These are phyloP conservation scores for Apophysomyces ossiformis DNA, from an alignment of 371 early-diverging fungal genomes.

Conservation along the genomic window DNA sequence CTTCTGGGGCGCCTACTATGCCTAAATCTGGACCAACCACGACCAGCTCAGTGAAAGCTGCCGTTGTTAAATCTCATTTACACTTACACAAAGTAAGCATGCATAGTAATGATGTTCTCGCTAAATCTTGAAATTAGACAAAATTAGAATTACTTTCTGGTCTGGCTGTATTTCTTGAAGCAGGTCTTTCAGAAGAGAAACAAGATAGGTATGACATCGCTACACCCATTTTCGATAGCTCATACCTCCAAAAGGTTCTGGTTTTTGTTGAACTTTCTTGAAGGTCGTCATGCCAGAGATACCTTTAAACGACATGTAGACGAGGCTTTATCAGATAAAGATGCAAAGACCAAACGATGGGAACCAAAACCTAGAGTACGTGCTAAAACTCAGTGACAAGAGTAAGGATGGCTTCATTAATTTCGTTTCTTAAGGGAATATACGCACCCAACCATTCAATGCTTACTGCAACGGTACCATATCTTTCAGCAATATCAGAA, in stretches of 20 bases:
- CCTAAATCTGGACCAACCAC: constrained; percentile 9
- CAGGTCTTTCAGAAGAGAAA: constrained; percentile 39
- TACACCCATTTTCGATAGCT: not conserved
- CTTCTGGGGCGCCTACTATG: constrained; percentile 6
- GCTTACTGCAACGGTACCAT: constrained; percentile 22
- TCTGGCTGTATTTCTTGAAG: constrained; percentile 45
- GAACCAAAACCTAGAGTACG: constrained; percentile 21
- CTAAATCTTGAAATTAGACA: constrained; percentile 14
- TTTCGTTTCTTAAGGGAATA: constrained; percentile 9
- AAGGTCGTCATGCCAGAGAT: constrained; percentile 47
- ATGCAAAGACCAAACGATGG: constrained; percentile 22
- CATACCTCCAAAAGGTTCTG: constrained; percentile 33
- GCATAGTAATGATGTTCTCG: not conserved
- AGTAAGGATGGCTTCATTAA: not conserved
- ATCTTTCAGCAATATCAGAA: constrained; percentile 19
- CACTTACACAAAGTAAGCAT: constrained; percentile 44
- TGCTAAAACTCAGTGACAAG: not conserved
- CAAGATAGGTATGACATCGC: constrained; percentile 28
- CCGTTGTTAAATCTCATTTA: constrained; percentile 46
- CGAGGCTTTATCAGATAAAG: constrained; percentile 10
- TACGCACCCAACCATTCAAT: constrained; percentile 26
- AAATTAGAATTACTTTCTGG: constrained; percentile 45
- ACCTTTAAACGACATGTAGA: constrained; percentile 41
- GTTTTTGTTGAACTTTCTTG: constrained; percentile 58
- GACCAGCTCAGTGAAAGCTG: constrained; percentile 39